Evolutionary conservation across 148 eudicot genomes (phyloP), one percentile per base, ranked within the genome.

Genomic region (Bassia scoparia): DNA sequence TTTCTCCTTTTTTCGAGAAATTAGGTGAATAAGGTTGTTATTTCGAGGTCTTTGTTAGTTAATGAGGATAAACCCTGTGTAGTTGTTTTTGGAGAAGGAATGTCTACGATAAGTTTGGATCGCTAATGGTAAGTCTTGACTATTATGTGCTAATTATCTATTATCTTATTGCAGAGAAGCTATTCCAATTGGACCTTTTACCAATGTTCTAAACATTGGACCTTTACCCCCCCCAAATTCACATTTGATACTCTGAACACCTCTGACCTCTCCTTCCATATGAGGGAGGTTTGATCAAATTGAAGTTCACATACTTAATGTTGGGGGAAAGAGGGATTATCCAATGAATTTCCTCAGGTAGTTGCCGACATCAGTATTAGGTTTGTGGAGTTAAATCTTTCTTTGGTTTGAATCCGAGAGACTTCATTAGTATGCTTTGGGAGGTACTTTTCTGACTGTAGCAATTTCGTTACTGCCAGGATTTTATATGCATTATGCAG

Each of bases 141-240:
- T 65, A 50, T 76, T 70, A 71, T 67, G 53, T 63, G 72, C 83
- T 80, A 76, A 75, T 80, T 37, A 65, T 80, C 56, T 76, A 80
- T 71, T 76, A 80, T 80, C 79, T 80, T 80, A 76, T 80, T 80
- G 83, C 83, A 80, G 83, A 80, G 79, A 72, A 76, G 61, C 79
- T 76, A 59, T 67, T 66, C 61, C 79, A 66, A 69, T 64, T 37
- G 83, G 79, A 70, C 79, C 72, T 71, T 75, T 80, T 71, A 67
- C 63, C 83, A 75, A 76, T 75, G 79, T 67, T 71, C 52, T 54
- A 65, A 27, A 48, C 83, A 75, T 75, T 80, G 82, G 75, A 65
- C 60, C 52, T 70, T 76, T 70, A 76, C 76, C 76, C 78, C 76
- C 78, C 71, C 72, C 56, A 41, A 21, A 66, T 61, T 70, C 72